These are phyloP conservation scores for Alternaria triticina DNA, from an alignment of 2,329 filamentous ascomycete genomes.

Conservation along the genomic window DNA sequence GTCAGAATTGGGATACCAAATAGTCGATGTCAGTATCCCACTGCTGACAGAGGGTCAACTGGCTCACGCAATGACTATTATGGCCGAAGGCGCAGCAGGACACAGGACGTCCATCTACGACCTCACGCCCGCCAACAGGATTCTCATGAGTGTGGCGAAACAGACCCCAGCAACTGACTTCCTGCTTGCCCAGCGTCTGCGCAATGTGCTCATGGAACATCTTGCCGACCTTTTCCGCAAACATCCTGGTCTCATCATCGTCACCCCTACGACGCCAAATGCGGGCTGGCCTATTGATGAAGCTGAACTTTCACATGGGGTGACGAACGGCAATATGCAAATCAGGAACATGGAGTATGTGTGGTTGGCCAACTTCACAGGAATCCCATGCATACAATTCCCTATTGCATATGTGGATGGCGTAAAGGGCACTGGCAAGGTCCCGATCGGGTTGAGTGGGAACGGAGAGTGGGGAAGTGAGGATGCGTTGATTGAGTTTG, in stretches of 20 bases:
- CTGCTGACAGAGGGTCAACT: constrained; percentile 73
- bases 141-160: constrained; percentile 70
- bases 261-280: constrained; percentile 79
- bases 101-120: constrained; percentile 59
- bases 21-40: constrained; percentile 70
- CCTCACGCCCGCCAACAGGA: constrained; percentile 70
- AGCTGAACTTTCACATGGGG: constrained; percentile 66
- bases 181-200: constrained; percentile 74
- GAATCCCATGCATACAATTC: constrained; percentile 75
- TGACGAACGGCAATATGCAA: constrained; percentile 74
- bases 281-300: constrained; percentile 76
- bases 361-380: constrained; percentile 83
- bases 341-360: constrained; percentile 85
- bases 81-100: constrained; percentile 69
- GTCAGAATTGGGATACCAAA: constrained; percentile 58
- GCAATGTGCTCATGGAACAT: constrained; percentile 79
- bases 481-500: constrained; percentile 60
- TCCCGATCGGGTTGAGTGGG: constrained; percentile 62
- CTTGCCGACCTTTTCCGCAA: constrained; percentile 72
- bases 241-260: constrained; percentile 76
- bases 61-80: constrained; percentile 78
- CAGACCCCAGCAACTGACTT: constrained; percentile 73
- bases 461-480: constrained; percentile 63
- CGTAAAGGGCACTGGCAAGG: constrained; percentile 59
- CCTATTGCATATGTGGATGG: constrained; percentile 75